phyloP scores from a whole-genome alignment of 306 rosid genomes.

The Vigna mungo region DNA sequence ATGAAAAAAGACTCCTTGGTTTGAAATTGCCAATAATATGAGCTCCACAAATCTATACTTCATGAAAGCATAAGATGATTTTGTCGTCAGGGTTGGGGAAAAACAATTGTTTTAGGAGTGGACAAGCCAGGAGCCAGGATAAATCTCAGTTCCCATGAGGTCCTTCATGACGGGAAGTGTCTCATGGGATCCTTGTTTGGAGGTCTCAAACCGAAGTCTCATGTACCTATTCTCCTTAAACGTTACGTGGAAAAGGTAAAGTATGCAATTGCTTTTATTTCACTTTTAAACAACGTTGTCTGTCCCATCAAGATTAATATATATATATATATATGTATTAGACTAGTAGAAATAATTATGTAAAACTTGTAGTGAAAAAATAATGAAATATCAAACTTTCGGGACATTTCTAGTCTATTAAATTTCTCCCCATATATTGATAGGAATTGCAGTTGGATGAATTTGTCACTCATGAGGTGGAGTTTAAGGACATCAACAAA shows the following conservation, averaged over 20 bases:
- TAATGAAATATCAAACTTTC: background rate
- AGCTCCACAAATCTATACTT: background rate
- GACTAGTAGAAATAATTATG: background rate
- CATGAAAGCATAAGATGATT: constrained; percentile 4
- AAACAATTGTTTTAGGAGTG: constrained; percentile 77
- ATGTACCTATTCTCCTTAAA: constrained; percentile 69
- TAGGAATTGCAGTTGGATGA: constrained; percentile 75
- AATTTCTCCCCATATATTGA: background rate
- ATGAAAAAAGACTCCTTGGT: background rate
- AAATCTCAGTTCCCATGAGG: constrained; percentile 53
- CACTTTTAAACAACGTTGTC: background rate
- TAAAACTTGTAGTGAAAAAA: background rate
- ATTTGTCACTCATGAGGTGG: constrained; percentile 68
- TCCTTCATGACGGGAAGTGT: constrained; percentile 68
- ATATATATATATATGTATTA: background rate
- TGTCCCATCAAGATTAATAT: background rate
- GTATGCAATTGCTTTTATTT: background rate
- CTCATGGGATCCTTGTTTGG: constrained; percentile 79
- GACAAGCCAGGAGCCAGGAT: constrained; percentile 62
- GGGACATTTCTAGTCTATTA: constrained; percentile 4
- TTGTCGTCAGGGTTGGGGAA: constrained; percentile 86
- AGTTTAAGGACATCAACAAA: constrained; percentile 72
- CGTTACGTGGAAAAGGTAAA: constrained; percentile 58
- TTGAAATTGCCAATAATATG: background rate
- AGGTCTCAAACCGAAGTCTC: constrained; percentile 79